These are phyloP conservation scores for Macadamia tetraphylla DNA, from an alignment of 164 flowering plant genomes.

Conservation along the genomic window DNA sequence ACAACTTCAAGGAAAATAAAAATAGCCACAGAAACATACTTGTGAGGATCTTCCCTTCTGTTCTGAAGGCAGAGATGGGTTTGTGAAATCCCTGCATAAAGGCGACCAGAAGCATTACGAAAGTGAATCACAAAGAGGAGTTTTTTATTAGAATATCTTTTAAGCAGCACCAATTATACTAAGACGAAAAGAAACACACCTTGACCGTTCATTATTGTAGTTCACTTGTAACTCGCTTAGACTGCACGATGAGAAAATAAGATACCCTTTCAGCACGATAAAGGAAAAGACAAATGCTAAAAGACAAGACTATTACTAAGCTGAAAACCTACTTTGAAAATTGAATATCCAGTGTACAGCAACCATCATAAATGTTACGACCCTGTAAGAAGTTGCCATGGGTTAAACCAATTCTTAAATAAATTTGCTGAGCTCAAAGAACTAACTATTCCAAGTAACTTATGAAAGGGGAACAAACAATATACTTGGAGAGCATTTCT, in stretches of 20 bases:
- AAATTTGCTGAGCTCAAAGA: background rate
- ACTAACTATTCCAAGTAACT: background rate
- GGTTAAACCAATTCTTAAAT: background rate
- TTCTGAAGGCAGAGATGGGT: slow-evolving; percentile 85
- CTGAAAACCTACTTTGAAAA: slow-evolving; percentile 73
- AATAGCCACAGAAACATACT: slow-evolving; percentile 30
- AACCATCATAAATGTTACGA: slow-evolving; percentile 96
- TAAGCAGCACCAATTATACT: background rate
- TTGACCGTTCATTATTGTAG: slow-evolving; percentile 92
- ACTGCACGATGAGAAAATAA: slow-evolving; percentile 35
- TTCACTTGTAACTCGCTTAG: slow-evolving; percentile 95
- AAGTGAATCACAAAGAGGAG: background rate
- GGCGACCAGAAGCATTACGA: slow-evolving; percentile 6
- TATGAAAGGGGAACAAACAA: background rate
- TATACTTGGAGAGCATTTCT: slow-evolving; percentile 80
- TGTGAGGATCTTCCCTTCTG: slow-evolving; percentile 85
- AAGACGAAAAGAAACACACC: slow-evolving; percentile 36
- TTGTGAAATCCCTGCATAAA: slow-evolving; percentile 55
- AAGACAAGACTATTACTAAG: background rate
- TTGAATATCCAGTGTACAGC: slow-evolving; percentile 97
- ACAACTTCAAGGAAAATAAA: background rate
- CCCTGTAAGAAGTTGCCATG: slow-evolving; percentile 43
- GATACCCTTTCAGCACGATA: slow-evolving; percentile 1
- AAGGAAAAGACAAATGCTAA: background rate
- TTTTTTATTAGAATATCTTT: background rate